Evolutionary conservation across 2,329 filamentous ascomycete species (phyloP).

Genomic region (Pseudogymnoascus sp.): DNA sequence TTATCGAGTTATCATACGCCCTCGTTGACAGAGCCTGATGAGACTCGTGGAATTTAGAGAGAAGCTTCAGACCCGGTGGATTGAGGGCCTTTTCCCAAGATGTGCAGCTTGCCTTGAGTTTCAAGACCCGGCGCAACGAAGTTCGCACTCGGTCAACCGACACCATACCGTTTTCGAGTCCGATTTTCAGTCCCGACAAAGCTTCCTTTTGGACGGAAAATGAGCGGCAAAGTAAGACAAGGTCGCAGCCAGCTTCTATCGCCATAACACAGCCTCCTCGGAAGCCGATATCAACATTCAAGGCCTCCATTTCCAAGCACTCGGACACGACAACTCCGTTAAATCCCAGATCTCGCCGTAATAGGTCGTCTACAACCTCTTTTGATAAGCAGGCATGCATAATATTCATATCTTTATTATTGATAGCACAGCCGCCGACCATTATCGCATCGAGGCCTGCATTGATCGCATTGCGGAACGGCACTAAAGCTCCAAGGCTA

Average conservation of each 20-base stretch:
- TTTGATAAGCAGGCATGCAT: conserved; percentile 92
- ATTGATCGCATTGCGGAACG: conserved; percentile 82
- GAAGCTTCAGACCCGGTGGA: conserved; percentile 66
- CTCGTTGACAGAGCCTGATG: conserved; percentile 75
- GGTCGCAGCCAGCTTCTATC: conserved; percentile 88
- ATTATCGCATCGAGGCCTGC: conserved; percentile 91
- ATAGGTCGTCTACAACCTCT: conserved; percentile 82
- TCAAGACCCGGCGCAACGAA: conserved; percentile 70
- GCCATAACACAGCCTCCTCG: conserved; percentile 96
- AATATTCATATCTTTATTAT: conserved; percentile 83
- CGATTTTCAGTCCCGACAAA: conserved; percentile 79
- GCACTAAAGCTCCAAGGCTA: conserved; percentile 82
- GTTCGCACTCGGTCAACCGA: conserved; percentile 70
- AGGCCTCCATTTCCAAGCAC: conserved; percentile 91
- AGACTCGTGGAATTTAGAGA: conserved; percentile 73
- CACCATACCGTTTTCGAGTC: conserved; percentile 85
- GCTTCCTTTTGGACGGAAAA: conserved; percentile 87
- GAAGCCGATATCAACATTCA: conserved; percentile 94
- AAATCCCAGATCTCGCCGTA: conserved; percentile 84
- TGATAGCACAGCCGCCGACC: conserved; percentile 88
- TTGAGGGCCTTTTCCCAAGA: conserved; percentile 89
- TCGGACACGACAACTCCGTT: conserved; percentile 90
- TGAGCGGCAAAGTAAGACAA: conserved; percentile 80
- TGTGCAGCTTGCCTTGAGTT: conserved; percentile 76
- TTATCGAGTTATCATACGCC: conserved; percentile 89